phyloP scores from a whole-genome alignment of 163 green algal species.

The Chlamydomonas reinhardtii region DNA sequence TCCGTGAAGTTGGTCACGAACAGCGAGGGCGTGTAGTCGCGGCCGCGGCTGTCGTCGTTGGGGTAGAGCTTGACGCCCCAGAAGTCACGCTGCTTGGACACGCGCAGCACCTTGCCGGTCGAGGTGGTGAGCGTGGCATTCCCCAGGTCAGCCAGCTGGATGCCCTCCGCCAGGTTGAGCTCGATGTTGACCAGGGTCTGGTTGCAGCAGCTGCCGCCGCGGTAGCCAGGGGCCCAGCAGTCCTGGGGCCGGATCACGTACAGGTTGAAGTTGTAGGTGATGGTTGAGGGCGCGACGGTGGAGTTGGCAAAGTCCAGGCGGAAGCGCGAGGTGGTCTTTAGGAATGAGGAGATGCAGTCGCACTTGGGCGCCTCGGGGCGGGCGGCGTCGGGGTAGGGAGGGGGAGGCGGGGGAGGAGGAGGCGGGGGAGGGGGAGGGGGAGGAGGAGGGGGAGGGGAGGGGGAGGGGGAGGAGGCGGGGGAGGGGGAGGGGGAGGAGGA shows the following conservation, averaged over 20 bases:
- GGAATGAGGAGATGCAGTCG: constrained; percentile 48
- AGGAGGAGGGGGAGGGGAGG: constrained; percentile 1
- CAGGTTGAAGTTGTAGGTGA: constrained; percentile 44
- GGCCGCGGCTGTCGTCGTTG: constrained; percentile 28
- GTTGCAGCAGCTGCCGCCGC: constrained; percentile 51
- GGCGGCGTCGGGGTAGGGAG: constrained; percentile 12
- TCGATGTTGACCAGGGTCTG: constrained; percentile 40
- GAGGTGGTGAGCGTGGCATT: constrained; percentile 27
- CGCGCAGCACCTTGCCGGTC: constrained; percentile 16
- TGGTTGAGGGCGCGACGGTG: neutral
- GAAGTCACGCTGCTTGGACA: constrained; percentile 15
- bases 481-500: neutral
- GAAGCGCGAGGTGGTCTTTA: constrained; percentile 37
- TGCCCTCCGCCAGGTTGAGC: constrained; percentile 13
- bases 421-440: constrained; percentile 14
- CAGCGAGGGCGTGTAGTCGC: constrained; percentile 21
- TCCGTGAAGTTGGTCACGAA: constrained; percentile 51
- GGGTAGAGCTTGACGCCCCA: constrained; percentile 49
- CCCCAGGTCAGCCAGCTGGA: neutral
- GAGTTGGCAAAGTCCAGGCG: constrained; percentile 31
- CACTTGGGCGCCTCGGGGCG: constrained; percentile 30
- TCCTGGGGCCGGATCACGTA: constrained; percentile 18
- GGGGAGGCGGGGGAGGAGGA: neutral
- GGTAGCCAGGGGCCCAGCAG: constrained; percentile 28
- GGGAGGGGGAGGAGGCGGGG: neutral